phyloP scores from a whole-genome alignment of 345 rosid genomes.

The Rhizophora apiculata region DNA sequence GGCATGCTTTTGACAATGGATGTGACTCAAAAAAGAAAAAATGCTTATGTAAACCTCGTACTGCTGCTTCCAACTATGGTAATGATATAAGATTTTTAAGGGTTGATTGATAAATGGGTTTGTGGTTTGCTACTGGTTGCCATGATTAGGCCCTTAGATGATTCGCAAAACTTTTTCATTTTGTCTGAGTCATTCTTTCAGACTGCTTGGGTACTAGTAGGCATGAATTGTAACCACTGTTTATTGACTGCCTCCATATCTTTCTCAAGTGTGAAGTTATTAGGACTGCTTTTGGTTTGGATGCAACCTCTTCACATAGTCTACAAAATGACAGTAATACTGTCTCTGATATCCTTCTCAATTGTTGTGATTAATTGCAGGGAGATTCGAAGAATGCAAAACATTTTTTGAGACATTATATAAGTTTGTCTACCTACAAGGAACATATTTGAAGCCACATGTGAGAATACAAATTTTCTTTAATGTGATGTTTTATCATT shows the following conservation, averaged over 20 bases:
- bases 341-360: constrained; percentile 19
- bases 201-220: not conserved
- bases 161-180: not conserved
- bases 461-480: constrained; percentile 41
- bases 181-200: not conserved
- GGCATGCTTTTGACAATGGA: too few relatives aligned
- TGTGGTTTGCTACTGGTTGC: not conserved
- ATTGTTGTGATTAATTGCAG: constrained; percentile 38
- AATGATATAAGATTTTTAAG: too few relatives aligned
- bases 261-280: not conserved
- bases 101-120: too few relatives aligned
- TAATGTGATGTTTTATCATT: not conserved
- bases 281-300: constrained; percentile 5
- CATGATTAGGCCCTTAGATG: not conserved
- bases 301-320: constrained; percentile 16
- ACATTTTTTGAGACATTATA: constrained; percentile 55
- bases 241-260: not conserved
- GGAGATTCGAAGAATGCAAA: constrained; percentile 67
- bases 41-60: too few relatives aligned
- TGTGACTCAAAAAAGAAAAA: too few relatives aligned
- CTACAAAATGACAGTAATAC: not conserved
- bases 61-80: too few relatives aligned
- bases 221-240: not conserved
- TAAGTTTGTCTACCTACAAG: constrained; percentile 82
- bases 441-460: constrained; percentile 84